Conservation (phyloP, 495 filamentous ascomycete species). For the Penicillium lividum region DNA sequence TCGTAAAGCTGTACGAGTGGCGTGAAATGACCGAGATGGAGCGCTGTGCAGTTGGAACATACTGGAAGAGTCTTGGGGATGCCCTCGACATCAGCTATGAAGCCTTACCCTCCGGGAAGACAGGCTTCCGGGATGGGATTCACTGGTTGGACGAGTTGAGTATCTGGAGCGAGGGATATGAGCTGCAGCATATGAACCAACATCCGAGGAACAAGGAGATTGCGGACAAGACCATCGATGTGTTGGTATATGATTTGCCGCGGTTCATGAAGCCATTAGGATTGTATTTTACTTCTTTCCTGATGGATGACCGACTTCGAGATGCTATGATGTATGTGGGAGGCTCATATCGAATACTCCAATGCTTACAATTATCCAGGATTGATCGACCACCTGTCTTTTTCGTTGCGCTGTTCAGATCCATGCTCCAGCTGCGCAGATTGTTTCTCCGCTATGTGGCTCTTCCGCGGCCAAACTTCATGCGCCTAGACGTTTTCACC, state of each 20-base stretch:
- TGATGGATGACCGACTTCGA: conserved; percentile 63
- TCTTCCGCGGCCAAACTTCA: conserved; percentile 53
- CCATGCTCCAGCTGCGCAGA: conserved; percentile 46
- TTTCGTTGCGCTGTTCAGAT: conserved; percentile 39
- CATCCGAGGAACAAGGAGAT: conserved; percentile 49
- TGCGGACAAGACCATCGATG: conserved; percentile 57
- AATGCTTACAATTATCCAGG: conserved; percentile 23
- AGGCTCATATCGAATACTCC: neutral
- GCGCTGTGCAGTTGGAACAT: conserved; percentile 59
- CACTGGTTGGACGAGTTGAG: conserved; percentile 61
- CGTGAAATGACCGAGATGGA: conserved; percentile 62
- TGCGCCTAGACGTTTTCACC: conserved; percentile 44
- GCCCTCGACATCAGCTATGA: conserved; percentile 57
- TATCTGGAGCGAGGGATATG: conserved; percentile 57
- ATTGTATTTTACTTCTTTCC: conserved; percentile 46
- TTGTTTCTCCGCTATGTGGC: conserved; percentile 54
- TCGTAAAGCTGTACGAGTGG: conserved; percentile 60
- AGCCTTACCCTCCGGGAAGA: conserved; percentile 31
- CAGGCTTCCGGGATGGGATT: conserved; percentile 57
- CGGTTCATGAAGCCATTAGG: conserved; percentile 46
- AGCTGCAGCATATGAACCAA: conserved; percentile 58
- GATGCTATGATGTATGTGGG: conserved; percentile 58
- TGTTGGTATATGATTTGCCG: conserved; percentile 59
- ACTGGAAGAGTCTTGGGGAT: conserved; percentile 65
- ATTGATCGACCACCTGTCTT: conserved; percentile 40